A percentile compares a stretch with the other conserved stretches of the same genome.
Conservation (phyloP, 2,329 filamentous ascomycete genomes). For the Trichoderma sp. region DNA sequence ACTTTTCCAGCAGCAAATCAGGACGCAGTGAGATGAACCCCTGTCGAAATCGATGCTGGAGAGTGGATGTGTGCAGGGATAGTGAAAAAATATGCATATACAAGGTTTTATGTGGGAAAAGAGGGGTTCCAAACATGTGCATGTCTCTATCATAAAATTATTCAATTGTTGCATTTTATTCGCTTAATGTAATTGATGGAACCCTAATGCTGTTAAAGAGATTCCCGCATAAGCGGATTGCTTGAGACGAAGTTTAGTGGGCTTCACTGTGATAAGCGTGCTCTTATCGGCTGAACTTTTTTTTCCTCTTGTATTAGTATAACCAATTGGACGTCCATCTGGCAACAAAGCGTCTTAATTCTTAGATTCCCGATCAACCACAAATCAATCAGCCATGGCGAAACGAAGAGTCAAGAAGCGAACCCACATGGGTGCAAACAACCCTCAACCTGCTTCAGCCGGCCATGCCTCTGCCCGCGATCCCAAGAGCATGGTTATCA, state of each 20-base stretch:
- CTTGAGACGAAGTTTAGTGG: conserved; percentile 36
- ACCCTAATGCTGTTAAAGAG: background rate
- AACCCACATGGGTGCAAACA: conserved; percentile 70
- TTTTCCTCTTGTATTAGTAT: conserved; percentile 24
- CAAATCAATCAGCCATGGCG: conserved; percentile 58
- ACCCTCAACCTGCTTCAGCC: conserved; percentile 53
- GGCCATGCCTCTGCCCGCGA: conserved; percentile 63
- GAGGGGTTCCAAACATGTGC: background rate
- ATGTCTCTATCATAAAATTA: background rate
- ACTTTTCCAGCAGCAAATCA: conserved; percentile 10
- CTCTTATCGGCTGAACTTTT: conserved; percentile 38
- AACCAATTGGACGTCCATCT: background rate
- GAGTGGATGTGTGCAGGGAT: background rate
- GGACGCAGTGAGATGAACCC: background rate
- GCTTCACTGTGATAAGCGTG: conserved; percentile 30
- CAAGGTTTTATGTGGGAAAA: background rate
- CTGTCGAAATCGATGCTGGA: background rate
- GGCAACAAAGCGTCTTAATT: background rate
- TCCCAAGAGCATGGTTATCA: conserved; percentile 98
- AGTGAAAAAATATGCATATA: background rate
- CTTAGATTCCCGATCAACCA: background rate
- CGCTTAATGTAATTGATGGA: background rate
- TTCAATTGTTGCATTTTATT: background rate
- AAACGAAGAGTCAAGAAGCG: conserved; percentile 81
- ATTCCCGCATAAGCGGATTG: background rate